Base-by-base conservation (phyloP, 768 basidiomycete genomes). In the Tulasnella calospora region DNA sequence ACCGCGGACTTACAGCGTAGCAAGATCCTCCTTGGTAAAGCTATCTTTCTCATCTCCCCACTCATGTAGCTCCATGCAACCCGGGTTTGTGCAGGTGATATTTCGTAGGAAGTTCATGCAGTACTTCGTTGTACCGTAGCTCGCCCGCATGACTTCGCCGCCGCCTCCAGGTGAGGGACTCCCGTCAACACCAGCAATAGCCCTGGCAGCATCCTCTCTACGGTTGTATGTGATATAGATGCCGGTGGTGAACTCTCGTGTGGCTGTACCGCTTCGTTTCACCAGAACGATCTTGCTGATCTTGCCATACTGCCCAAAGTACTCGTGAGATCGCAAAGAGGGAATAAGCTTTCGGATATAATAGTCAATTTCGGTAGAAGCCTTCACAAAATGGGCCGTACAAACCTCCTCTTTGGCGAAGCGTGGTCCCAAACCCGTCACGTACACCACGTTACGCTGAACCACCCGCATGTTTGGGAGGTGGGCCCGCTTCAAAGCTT, bases 31-130 rank as follows among this genome's bases (percentile, higher is more conserved):
- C 85, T 96, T 96, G 0, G 96, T 96, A 83, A 98, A 96, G 82
- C 94, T 96, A 84, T 99, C 98, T 77, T 95, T 93, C 85, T 99
- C 97, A 80, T 98, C 98, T 44, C 96, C 98, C 94, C 95, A 98
- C 84, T 99, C 98, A 83, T 99, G 98, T 67, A 96, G 86, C 83
- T 94, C 93, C 91, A 96, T 92, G 85, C 98, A 99, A 80, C 89
- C 91, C 81, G 93, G 92, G 82, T 95, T 95, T 78, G 91, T 89
- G 84, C 98, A 99, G 79, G 88, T 88, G 46, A 89, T 88, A 27
- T 94, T 91, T 57, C 96, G 92, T 79, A 99, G 88, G 84, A 98
- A 99, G 4, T 91, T 88, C 90, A 98, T 96, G 85, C 98, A 99
- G 82, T 99, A 99, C 84, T 98, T 94, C 41, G 97, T 97, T 21